Conservation (phyloP, 225 moss, liverwort and hornwort species). For the Polytrichum formosum region DNA sequence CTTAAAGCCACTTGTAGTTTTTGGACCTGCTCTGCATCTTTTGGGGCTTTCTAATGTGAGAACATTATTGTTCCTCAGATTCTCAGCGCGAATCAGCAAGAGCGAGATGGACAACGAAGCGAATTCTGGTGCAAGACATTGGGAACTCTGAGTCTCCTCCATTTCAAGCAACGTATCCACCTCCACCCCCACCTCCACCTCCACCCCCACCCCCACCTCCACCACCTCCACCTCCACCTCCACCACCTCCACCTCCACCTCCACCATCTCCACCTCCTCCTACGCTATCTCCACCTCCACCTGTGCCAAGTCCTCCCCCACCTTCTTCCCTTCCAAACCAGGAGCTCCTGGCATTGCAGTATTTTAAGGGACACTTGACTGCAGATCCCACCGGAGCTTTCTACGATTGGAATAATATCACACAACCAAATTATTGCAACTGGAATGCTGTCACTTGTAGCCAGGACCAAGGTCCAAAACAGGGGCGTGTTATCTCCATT, state of each 20-base stretch:
- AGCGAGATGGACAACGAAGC: constrained; percentile 21
- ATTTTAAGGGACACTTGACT: constrained; percentile 44
- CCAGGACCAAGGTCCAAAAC: not conserved
- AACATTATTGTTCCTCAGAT: constrained; percentile 1
- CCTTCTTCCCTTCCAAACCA: constrained; percentile 6
- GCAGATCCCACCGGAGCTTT: constrained; percentile 46
- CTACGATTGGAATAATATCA: constrained; percentile 35
- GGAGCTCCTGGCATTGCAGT: constrained; percentile 30
- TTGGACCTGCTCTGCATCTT: not conserved
- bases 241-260: not conserved
- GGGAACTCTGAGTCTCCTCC: not conserved
- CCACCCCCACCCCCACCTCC: not conserved
- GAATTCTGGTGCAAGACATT: constrained; percentile 24
- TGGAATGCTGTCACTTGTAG: constrained; percentile 47
- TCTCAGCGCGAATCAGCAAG: constrained; percentile 8
- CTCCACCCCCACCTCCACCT: constrained; percentile 4
- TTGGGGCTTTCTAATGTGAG: constrained; percentile 7
- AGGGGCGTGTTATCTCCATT: constrained; percentile 25
- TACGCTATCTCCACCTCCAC: constrained; percentile 5
- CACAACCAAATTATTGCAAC: constrained; percentile 28
- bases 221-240: not conserved
- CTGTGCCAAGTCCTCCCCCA: constrained; percentile 7
- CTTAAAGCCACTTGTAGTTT: not conserved
- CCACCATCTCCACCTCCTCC: not conserved
- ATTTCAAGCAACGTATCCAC: constrained; percentile 9